Percentiles rank a stretch among this genome's conserved stretches.
Evolutionary conservation across 1,284 basidiomycete genomes (phyloP).

Genomic region (Marasmius oreades): DNA sequence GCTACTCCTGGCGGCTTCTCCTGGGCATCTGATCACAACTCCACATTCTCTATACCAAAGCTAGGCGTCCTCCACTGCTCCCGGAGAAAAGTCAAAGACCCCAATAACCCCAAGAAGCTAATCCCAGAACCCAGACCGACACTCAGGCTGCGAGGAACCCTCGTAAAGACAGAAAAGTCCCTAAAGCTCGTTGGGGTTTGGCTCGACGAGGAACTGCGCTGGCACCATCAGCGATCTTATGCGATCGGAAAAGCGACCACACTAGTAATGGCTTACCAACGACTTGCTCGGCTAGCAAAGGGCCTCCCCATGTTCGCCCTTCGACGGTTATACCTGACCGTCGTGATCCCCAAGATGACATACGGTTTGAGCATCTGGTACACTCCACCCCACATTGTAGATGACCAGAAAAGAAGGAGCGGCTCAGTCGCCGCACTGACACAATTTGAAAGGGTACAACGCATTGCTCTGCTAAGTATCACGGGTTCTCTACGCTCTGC

Average conservation of each 20-base stretch:
- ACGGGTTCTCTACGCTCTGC: slow-evolving; percentile 23
- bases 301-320: slow-evolving; percentile 16
- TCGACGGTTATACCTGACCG: slow-evolving; percentile 23
- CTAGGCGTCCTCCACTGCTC: slow-evolving; percentile 21
- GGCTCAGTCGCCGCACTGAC: slow-evolving; percentile 9
- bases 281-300: slow-evolving; percentile 16
- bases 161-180: slow-evolving; percentile 11
- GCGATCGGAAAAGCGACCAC: slow-evolving; percentile 28
- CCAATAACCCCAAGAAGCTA: background rate
- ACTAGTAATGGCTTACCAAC: slow-evolving; percentile 18
- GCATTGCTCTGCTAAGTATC: slow-evolving; percentile 18
- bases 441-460: slow-evolving; percentile 15
- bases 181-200: slow-evolving; percentile 33
- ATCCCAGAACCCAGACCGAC: slow-evolving; percentile 3
- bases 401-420: background rate
- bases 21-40: slow-evolving; percentile 26
- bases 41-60: slow-evolving; percentile 23
- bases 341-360: slow-evolving; percentile 31
- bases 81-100: background rate
- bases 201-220: slow-evolving; percentile 32
- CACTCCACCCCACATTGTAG: slow-evolving; percentile 17
- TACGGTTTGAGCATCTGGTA: slow-evolving; percentile 35
- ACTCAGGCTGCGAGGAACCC: slow-evolving; percentile 4
- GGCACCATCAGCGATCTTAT: slow-evolving; percentile 24
- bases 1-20: slow-evolving; percentile 19